phyloP scores from a whole-genome alignment of 2,329 filamentous ascomycete species.

The Fusarium robinianum region DNA sequence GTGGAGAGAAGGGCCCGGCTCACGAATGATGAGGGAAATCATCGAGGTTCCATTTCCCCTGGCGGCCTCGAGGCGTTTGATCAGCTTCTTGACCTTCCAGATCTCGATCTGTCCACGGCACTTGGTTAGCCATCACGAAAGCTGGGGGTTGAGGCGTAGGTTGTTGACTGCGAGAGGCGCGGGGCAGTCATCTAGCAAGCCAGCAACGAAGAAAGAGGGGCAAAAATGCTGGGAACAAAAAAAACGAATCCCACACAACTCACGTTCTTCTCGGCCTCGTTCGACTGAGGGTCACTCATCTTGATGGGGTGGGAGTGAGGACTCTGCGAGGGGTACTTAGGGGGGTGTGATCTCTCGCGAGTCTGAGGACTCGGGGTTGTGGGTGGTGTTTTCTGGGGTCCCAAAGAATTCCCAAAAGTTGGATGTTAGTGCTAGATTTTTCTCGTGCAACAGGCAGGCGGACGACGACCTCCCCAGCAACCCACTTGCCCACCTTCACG shows the following conservation, averaged over 20 bases:
- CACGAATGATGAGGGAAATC: conserved; percentile 99
- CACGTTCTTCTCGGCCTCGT: conserved; percentile 97
- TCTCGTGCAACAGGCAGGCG: conserved; percentile 37
- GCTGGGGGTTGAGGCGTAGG: conserved; percentile 5
- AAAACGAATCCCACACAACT: conserved; percentile 39
- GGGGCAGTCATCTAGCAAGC: conserved; percentile 43
- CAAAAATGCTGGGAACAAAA: conserved; percentile 15
- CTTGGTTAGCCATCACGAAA: conserved; percentile 28
- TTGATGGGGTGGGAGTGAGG: conserved; percentile 50
- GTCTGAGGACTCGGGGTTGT: conserved; percentile 29
- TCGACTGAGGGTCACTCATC: conserved; percentile 85
- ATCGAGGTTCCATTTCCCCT: conserved; percentile 99
- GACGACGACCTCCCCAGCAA: conserved; percentile 31
- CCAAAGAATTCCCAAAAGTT: conserved; percentile 35
- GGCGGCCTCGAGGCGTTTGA: conserved; percentile 96
- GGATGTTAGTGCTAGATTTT: conserved; percentile 43
- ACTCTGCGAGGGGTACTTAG: conserved; percentile 30
- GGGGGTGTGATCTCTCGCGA: conserved; percentile 36
- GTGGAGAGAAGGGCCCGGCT: conserved; percentile 42
- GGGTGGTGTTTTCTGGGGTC: conserved; percentile 21
- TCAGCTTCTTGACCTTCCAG: conserved; percentile 99
- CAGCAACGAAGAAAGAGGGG: conserved; percentile 26
- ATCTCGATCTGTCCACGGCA: conserved; percentile 63
- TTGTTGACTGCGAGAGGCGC: conserved; percentile 31
- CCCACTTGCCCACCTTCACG: conserved; percentile 22